Base-by-base conservation (phyloP, 495 filamentous ascomycete genomes). In the Hyaloscypha hepaticicola region DNA sequence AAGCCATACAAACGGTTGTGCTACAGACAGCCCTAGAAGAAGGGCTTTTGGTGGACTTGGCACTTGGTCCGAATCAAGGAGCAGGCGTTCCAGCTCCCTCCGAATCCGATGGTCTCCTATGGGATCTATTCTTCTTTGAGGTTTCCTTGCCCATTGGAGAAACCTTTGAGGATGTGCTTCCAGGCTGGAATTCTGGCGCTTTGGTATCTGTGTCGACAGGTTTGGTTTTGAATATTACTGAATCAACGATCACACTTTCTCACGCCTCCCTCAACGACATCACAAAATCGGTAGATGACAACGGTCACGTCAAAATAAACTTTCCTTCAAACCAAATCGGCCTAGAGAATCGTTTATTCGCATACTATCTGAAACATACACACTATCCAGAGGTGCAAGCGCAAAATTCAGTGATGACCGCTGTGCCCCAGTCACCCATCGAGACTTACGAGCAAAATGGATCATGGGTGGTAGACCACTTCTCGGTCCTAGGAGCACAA, bases 381-480 rank as follows among this genome's bases (percentile, higher is more conserved):
- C 76, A 55, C 64, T 60, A 24, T 66, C 71, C 65, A 27, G 60
- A 29, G 1, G n/a, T 57, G 8, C 26, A 67, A 12, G 60, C 73
- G 7, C 34, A 67, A 24, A 72, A 67, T 0, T 74, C 77, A 58
- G 75, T 70, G 38, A 19, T 45, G 38, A 16, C 38, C 38, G 38
- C 38, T 45, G 38, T 45, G 38, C 38, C 38, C 38, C 38, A 45
- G 38, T 45, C 38, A 45, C 38, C 38, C 16, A 45, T 45, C 38
- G 19, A 45, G 12, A 45, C 5, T 16, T 45, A 45, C 19, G 38
- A 45, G 19, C 73, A 78, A 28, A 82, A 82, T 60, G 82, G 82
- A 1, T 81, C 79, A 0, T 82, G 73, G 67, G 71, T 72, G 5
- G 80, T 81, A 8, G 82, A 85, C 65, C 82, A 85, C 59, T 83